Conservation (phyloP, 768 basidiomycete species). For the Pulveroboletus ravenelii region DNA sequence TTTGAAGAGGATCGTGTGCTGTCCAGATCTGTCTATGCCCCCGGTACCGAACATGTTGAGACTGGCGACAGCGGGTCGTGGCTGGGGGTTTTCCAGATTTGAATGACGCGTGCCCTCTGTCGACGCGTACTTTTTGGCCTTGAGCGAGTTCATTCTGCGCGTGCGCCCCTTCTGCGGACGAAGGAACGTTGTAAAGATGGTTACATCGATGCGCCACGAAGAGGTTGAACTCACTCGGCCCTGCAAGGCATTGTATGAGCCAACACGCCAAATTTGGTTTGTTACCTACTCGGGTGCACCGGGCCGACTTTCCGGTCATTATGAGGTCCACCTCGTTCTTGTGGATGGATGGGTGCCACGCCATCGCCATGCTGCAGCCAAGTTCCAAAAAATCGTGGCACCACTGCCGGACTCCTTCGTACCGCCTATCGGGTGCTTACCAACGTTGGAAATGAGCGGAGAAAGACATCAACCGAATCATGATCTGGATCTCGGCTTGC, state of each 20-base stretch:
- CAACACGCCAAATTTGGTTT: background rate
- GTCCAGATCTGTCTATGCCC: background rate
- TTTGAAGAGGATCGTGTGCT: background rate
- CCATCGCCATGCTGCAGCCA: too few species aligned
- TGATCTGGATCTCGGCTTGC: constrained; percentile 3
- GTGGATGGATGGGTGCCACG: too few species aligned
- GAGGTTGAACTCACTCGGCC: background rate
- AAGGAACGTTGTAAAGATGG: background rate
- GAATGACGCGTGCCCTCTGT: background rate
- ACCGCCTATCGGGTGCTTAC: background rate
- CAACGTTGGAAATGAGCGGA: background rate
- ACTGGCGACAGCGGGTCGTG: background rate
- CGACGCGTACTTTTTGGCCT: background rate
- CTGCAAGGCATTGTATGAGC: background rate
- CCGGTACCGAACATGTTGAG: background rate
- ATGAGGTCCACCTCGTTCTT: too few species aligned
- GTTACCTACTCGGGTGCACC: background rate
- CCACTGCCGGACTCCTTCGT: background rate
- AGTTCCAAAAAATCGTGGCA: too few species aligned
- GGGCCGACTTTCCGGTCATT: background rate
- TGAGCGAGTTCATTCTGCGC: background rate
- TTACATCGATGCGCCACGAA: background rate
- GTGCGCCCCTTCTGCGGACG: background rate
- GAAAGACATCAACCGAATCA: background rate
- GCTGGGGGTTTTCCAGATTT: background rate